A percentile compares a stretch with the other conserved stretches of the same genome.
Conservation (phyloP, 1,139 yeast genomes). For the Chernovozyma aurita region DNA sequence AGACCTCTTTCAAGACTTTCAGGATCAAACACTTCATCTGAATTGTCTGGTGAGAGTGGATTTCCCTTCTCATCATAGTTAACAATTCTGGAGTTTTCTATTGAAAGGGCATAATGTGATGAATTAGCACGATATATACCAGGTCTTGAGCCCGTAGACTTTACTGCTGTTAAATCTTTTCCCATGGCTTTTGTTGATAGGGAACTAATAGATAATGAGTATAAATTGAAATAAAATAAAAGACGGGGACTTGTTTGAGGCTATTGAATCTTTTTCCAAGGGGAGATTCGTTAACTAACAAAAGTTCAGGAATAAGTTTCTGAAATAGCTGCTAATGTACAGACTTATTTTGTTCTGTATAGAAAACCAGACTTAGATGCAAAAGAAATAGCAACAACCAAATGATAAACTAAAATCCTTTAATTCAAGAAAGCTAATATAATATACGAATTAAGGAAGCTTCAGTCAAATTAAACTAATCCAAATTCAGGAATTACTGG, state of each 20-base stretch:
- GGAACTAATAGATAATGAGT: too few relatives aligned
- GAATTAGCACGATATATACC: conserved; percentile 7
- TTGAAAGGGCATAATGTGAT: conserved; percentile 16
- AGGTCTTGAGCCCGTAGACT: conserved; percentile 7
- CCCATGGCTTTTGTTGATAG: conserved; percentile 5
- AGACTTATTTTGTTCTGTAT: too few relatives aligned
- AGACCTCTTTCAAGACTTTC: conserved; percentile 30
- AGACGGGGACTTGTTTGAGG: too few relatives aligned
- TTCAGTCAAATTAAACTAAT: not conserved
- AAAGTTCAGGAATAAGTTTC: too few relatives aligned
- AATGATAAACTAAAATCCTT: not conserved
- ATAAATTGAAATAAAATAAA: too few relatives aligned
- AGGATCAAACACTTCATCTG: conserved; percentile 16
- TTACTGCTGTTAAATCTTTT: conserved; percentile 4
- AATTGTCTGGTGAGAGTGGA: conserved; percentile 20
- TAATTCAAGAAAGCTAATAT: not conserved
- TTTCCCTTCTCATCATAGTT: conserved; percentile 29
- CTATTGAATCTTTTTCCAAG: too few relatives aligned
- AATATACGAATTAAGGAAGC: not conserved
- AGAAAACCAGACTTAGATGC: too few relatives aligned
- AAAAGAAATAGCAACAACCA: not conserved
- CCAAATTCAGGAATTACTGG: not conserved
- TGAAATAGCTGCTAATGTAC: too few relatives aligned
- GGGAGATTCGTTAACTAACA: too few relatives aligned
- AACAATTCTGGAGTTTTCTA: conserved; percentile 29